Evolutionary conservation across 2,329 filamentous ascomycete species (phyloP).

Genomic region (Cryphonectria radicalis): DNA sequence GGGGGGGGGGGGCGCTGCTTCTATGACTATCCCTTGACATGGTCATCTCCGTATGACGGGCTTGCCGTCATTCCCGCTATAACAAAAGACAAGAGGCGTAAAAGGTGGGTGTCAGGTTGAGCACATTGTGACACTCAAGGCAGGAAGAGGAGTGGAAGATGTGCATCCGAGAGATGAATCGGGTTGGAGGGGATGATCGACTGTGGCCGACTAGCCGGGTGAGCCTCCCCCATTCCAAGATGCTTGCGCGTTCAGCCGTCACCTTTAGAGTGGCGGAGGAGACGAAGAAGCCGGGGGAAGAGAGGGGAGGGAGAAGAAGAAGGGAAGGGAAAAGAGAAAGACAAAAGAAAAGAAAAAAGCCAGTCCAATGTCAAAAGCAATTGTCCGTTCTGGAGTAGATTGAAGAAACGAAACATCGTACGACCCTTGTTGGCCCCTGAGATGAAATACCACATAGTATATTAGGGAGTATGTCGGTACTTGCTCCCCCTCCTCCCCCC

Average conservation of each 20-base stretch:
- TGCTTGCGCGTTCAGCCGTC: neutral
- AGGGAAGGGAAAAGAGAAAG: neutral
- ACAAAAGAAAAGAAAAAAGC: too few relatives aligned
- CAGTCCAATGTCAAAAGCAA: neutral
- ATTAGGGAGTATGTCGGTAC: neutral
- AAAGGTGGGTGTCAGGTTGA: neutral
- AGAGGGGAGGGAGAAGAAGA: neutral
- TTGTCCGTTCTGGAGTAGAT: neutral
- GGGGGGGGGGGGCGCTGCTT: neutral
- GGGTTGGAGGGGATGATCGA: neutral
- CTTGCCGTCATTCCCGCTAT: neutral
- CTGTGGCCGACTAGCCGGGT: neutral
- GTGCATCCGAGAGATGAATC: conserved; percentile 21
- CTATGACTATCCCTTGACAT: neutral
- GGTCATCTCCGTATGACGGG: neutral
- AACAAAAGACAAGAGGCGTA: neutral
- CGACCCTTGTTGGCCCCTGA: neutral
- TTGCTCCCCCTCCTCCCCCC: neutral
- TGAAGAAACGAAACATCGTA: neutral
- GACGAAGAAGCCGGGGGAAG: neutral
- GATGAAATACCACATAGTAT: neutral
- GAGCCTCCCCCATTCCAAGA: neutral
- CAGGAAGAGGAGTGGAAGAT: conserved; percentile 1
- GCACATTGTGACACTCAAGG: neutral
- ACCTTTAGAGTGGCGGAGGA: neutral